Evolutionary conservation across 306 rosid species (phyloP).

Genomic region (Acacia crassicarpa): DNA sequence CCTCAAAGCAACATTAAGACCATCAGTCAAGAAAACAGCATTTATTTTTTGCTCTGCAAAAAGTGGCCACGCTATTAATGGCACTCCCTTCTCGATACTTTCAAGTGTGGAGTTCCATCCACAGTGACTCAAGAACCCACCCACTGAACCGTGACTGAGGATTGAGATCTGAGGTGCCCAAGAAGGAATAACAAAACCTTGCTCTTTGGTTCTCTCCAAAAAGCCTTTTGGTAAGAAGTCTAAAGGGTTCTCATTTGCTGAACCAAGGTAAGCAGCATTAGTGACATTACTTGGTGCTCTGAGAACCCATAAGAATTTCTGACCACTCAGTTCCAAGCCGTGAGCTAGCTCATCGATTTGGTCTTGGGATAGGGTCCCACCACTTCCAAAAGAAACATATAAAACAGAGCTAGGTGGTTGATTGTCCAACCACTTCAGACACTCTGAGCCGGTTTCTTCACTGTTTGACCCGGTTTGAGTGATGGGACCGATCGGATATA

Average conservation of each 20-base stretch:
- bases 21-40: slow-evolving; percentile 29
- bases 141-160: slow-evolving; percentile 23
- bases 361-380: neutral
- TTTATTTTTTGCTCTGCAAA: slow-evolving; percentile 37
- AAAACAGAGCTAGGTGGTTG: neutral
- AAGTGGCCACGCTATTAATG: slow-evolving; percentile 37
- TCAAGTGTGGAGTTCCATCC: slow-evolving; percentile 41
- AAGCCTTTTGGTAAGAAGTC: slow-evolving; percentile 23
- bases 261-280: slow-evolving; percentile 17
- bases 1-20: slow-evolving; percentile 32
- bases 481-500: slow-evolving; percentile 42
- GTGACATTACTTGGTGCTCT: slow-evolving; percentile 4
- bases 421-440: neutral
- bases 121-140: slow-evolving; percentile 39
- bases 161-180: slow-evolving; percentile 37
- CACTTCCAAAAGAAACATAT: slow-evolving; percentile 23
- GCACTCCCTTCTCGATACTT: slow-evolving; percentile 22
- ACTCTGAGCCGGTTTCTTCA: neutral
- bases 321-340: slow-evolving; percentile 12
- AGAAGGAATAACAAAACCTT: slow-evolving; percentile 31
- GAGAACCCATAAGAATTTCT: slow-evolving; percentile 15
- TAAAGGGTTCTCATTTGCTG: neutral
- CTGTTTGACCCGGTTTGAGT: neutral
- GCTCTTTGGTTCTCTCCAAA: slow-evolving; percentile 29
- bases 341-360: slow-evolving; percentile 24